Evolutionary conservation across 192 early-diverging fungal species (phyloP), one percentile per base, ranked within the genome.

Genomic region (Spizellomyces punctatus): DNA sequence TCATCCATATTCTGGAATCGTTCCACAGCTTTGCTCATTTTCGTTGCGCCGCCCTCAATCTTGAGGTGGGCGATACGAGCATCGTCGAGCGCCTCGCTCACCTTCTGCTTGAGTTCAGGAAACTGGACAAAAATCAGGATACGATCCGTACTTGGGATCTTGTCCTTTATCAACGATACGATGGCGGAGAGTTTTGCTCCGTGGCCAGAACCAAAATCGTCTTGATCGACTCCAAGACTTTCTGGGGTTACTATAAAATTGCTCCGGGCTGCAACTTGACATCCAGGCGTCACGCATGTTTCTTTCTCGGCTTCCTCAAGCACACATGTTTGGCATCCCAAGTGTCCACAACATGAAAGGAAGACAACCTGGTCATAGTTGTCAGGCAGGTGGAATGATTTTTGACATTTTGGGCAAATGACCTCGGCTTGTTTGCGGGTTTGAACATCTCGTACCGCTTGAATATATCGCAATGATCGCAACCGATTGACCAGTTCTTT

Each of bases 331-430:
- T 65, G 17, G 57, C 79, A 81, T n/a, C 79, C 82, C 6, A 69
- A 74, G 66, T 83, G 82, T 10, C 82, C 82, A 66, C 82, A 83
- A 72, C 82, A 80, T 27, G 79, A 80, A 7, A 83, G 64, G 17
- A 83, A 52, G 17, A 71, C 78, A 10, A 78, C 41, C 46, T 81
- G 49, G 55, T 74, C 66, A 12, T 54, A 54, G 14, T 54, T 45
- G n/a, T 60, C 44, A 4, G 64, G 21, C 44, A 59, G 61, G 43
- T 63, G 5, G 46, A 6, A 8, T 14, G 49, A 47, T 10, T 65
- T 58, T 36, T 44, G 10, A 50, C 62, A 55, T 45, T n/a, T 27
- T 9, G 71, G 14, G 43, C 64, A 71, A 16, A 52, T 36, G 8
- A 5, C 46, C 8, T 12, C 9, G 19, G 63, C 27, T 1, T 7